Conservation (phyloP, 768 basidiomycete species). For the Panaeolus papilionaceus region DNA sequence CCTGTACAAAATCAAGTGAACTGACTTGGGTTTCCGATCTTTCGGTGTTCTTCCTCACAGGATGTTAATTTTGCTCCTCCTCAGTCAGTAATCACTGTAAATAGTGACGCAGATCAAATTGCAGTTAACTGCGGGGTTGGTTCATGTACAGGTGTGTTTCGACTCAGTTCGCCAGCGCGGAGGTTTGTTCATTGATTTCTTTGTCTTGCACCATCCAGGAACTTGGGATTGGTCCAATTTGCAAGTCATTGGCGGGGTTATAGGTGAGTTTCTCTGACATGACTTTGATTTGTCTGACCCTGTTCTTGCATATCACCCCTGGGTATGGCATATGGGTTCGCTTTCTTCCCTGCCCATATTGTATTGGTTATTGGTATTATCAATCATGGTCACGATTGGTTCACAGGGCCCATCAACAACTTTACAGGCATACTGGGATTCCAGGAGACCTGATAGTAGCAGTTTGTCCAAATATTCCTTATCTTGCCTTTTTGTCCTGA, state of each 20-base stretch:
- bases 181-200: background rate
- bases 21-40: background rate
- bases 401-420: constrained; percentile 45
- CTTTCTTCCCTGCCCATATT: no score
- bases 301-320: no score
- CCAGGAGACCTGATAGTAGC: constrained; percentile 19
- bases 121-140: constrained; percentile 62
- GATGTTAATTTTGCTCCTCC: constrained; percentile 53
- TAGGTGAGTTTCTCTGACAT: constrained; percentile 22
- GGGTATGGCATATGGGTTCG: no score
- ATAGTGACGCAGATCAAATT: constrained; percentile 47
- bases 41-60: constrained; percentile 31
- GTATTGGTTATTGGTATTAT: background rate
- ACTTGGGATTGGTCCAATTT: constrained; percentile 33
- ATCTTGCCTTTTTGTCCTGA: no score
- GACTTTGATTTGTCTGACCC: no score
- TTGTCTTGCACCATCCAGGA: constrained; percentile 21
- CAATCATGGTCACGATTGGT: background rate
- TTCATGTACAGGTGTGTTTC: constrained; percentile 51
- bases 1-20: background rate
- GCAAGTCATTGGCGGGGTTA: constrained; percentile 27
- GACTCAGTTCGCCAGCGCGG: background rate
- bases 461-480: no score
- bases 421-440: constrained; percentile 40
- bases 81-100: constrained; percentile 49